Conservation (phyloP, 139 green algal species). For the Eudorina sp. region DNA sequence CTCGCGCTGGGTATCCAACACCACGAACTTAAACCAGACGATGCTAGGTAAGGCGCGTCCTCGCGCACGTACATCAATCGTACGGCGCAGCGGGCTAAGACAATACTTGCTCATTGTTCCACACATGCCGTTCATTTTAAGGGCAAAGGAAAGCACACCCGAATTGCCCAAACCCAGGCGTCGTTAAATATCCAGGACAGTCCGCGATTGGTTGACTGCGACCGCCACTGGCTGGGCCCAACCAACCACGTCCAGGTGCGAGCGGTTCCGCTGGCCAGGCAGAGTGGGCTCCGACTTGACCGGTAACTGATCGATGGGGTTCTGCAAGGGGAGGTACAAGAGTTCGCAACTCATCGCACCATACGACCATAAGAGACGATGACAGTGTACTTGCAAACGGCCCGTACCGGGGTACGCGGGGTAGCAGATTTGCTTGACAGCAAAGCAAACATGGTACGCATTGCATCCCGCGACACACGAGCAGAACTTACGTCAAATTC, state of each 20-base stretch:
- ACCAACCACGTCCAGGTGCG: not conserved
- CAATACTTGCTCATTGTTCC: too few species aligned
- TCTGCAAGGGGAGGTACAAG: not conserved
- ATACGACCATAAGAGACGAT: not conserved
- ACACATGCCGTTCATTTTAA: too few species aligned
- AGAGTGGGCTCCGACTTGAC: slow-evolving; percentile 19
- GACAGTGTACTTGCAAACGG: not conserved
- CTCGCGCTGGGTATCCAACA: too few species aligned
- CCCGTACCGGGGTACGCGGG: not conserved
- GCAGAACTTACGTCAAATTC: slow-evolving; percentile 18
- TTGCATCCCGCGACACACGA: not conserved
- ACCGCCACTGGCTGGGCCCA: slow-evolving; percentile 4
- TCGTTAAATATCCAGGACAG: slow-evolving; percentile 38
- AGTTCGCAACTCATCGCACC: not conserved
- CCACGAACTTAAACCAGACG: too few species aligned
- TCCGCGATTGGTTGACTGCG: not conserved
- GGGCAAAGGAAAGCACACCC: too few species aligned
- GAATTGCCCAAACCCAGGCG: too few species aligned
- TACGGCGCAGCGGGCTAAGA: too few species aligned
- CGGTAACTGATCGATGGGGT: slow-evolving; percentile 35
- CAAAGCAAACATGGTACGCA: not conserved
- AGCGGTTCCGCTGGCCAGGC: not conserved
- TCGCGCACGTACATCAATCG: too few species aligned
- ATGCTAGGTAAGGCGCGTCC: too few species aligned
- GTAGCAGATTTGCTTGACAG: not conserved